Evolutionary conservation across 192 early-diverging fungal genomes (phyloP).

Genomic region (Diversispora epigaea): DNA sequence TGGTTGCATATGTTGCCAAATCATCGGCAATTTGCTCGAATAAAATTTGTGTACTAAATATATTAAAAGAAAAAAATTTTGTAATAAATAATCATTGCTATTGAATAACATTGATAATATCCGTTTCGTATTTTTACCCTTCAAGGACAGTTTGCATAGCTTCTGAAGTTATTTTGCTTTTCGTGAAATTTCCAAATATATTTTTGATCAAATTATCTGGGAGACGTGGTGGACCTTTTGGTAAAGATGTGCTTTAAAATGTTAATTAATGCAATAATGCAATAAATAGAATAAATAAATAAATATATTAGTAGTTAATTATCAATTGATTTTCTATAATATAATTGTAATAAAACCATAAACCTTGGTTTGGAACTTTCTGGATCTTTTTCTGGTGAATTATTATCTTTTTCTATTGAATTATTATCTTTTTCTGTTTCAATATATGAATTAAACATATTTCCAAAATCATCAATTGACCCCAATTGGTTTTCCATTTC

Average conservation of each 20-base stretch:
- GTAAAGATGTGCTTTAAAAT: background rate
- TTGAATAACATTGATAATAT: background rate
- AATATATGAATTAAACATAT: no score
- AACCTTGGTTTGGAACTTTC: no score
- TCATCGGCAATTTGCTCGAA: constrained; percentile 35
- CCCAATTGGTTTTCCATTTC: no score
- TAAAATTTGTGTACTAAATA: constrained; percentile 32
- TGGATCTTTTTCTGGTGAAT: no score
- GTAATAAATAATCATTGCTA: background rate
- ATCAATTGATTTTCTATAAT: no score
- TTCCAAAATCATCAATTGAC: no score
- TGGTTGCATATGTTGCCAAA: constrained; percentile 16
- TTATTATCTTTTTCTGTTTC: no score
- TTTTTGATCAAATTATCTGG: constrained; percentile 32
- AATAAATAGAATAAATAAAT: no score
- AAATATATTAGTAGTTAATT: no score
- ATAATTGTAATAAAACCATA: no score
- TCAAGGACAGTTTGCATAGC: constrained; percentile 33
- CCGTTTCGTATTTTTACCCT: constrained; percentile 26
- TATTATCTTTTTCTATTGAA: no score
- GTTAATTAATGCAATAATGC: background rate
- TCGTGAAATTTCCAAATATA: constrained; percentile 28
- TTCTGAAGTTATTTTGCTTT: constrained; percentile 26
- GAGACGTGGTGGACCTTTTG: constrained; percentile 11
- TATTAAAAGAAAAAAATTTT: background rate